Percentiles rank a stretch among this genome's conserved stretches.
These are phyloP conservation scores for Trametes sp. DNA, from an alignment of 1,284 basidiomycete genomes.

Conservation along the genomic window DNA sequence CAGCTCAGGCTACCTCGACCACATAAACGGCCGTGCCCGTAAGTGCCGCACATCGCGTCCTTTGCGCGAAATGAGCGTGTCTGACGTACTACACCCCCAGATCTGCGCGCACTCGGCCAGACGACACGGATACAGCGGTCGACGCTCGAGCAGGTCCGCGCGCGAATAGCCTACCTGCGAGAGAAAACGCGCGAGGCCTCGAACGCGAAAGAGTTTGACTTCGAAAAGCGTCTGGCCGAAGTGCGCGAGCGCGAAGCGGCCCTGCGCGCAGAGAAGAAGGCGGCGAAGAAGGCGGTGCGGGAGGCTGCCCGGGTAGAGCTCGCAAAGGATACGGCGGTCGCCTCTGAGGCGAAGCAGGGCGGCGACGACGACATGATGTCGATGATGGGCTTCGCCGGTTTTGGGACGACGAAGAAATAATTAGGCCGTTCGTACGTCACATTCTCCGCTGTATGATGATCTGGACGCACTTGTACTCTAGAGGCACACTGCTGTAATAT, in stretches of 20 bases:
- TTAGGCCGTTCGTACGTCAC: background rate
- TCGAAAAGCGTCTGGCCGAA: conserved; percentile 86
- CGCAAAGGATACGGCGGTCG: conserved; percentile 56
- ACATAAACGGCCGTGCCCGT: conserved; percentile 96
- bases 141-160: conserved; percentile 90
- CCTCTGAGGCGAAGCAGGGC: conserved; percentile 41
- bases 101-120: conserved; percentile 92
- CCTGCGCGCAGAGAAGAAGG: conserved; percentile 73
- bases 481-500: conserved; percentile 44
- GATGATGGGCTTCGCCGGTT: conserved; percentile 95
- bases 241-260: conserved; percentile 78
- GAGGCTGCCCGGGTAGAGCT: conserved; percentile 73
- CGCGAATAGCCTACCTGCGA: conserved; percentile 87
- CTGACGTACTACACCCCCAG: no score
- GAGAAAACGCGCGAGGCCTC: conserved; percentile 85
- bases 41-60: conserved; percentile 46
- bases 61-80: conserved; percentile 6
- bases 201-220: conserved; percentile 89
- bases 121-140: conserved; percentile 92
- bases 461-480: conserved; percentile 38
- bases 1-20: conserved; percentile 92
- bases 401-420: conserved; percentile 84
- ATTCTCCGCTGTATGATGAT: conserved; percentile 14
- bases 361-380: conserved; percentile 74
- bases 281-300: conserved; percentile 73